phyloP scores from a whole-genome alignment of 2,329 filamentous ascomycete genomes.

The Corniculantispora saksenae region DNA sequence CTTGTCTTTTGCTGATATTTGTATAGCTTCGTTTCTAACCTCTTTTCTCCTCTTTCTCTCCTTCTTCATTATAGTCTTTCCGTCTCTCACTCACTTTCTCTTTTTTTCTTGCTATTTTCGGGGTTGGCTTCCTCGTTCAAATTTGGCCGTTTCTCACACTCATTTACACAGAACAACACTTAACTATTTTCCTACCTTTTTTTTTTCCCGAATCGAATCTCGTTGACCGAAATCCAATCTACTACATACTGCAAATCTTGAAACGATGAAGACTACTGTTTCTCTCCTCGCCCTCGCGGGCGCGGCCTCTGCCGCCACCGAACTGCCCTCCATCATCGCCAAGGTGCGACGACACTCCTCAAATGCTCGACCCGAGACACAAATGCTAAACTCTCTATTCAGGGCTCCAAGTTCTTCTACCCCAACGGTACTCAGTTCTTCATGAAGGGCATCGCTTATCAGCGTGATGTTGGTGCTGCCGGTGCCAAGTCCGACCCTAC shows the following conservation, averaged over 20 bases:
- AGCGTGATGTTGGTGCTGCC: slow-evolving; percentile 70
- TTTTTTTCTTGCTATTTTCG: slow-evolving; percentile 15
- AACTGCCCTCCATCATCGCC: slow-evolving; percentile 62
- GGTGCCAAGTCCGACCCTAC: slow-evolving; percentile 46
- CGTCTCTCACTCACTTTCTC: slow-evolving; percentile 12
- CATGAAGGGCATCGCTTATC: slow-evolving; percentile 94
- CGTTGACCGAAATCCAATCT: slow-evolving; percentile 13
- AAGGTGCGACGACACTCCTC: slow-evolving; percentile 52
- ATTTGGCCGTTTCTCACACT: slow-evolving; percentile 18
- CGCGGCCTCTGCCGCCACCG: slow-evolving; percentile 43
- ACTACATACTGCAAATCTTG: slow-evolving; percentile 15
- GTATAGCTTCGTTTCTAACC: slow-evolving; percentile 18
- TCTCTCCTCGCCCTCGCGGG: slow-evolving; percentile 44
- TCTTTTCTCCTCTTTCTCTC: slow-evolving; percentile 6
- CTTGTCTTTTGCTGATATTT: slow-evolving; percentile 18
- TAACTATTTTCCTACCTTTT: slow-evolving; percentile 17
- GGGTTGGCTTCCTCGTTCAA: slow-evolving; percentile 20
- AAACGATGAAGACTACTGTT: slow-evolving; percentile 21
- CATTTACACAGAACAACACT: slow-evolving; percentile 10
- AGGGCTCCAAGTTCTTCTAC: slow-evolving; percentile 89
- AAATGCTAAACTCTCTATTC: slow-evolving; percentile 22
- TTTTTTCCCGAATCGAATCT: neutral
- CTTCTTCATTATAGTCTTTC: slow-evolving; percentile 18
- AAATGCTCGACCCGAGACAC: neutral
- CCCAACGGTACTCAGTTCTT: slow-evolving; percentile 69